These are phyloP conservation scores for Apophysomyces ossiformis DNA, from an alignment of 371 early-diverging fungal genomes.

Conservation along the genomic window DNA sequence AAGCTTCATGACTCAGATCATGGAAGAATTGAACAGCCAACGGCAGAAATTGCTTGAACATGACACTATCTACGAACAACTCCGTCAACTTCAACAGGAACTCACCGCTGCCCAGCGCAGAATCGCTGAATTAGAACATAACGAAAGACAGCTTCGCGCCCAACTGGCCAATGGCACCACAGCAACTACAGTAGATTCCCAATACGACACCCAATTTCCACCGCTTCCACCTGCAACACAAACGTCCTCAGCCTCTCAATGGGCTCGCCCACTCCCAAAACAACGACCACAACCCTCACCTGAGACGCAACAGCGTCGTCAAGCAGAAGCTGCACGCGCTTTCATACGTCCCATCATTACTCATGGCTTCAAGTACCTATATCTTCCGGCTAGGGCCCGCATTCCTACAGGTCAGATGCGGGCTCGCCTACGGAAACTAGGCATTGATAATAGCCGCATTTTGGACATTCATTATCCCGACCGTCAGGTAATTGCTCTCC, in stretches of 20 bases:
- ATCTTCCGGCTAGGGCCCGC: slow-evolving; percentile 5
- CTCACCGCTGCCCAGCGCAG: no score
- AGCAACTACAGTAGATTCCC: no score
- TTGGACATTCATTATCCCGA: slow-evolving; percentile 13
- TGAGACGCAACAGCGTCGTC: slow-evolving; percentile 14
- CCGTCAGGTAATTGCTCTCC: slow-evolving; percentile 6
- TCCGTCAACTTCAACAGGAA: no score
- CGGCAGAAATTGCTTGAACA: no score
- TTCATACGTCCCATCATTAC: background rate
- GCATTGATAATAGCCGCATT: slow-evolving; percentile 9
- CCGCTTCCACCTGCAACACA: no score
- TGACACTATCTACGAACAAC: no score
- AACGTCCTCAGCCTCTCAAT: background rate
- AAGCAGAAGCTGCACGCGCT: background rate
- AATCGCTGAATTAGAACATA: no score
- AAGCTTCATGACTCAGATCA: no score
- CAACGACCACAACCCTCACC: background rate
- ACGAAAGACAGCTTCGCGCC: no score
- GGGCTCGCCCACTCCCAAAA: background rate
- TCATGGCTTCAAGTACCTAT: slow-evolving; percentile 2
- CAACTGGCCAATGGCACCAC: no score
- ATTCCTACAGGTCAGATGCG: background rate
- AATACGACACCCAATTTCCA: no score
- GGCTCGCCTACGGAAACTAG: slow-evolving; percentile 1
- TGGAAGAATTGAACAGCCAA: no score